Base-by-base conservation (phyloP, 352 stramenopile genomes). In the Blastocystis sp. region DNA sequence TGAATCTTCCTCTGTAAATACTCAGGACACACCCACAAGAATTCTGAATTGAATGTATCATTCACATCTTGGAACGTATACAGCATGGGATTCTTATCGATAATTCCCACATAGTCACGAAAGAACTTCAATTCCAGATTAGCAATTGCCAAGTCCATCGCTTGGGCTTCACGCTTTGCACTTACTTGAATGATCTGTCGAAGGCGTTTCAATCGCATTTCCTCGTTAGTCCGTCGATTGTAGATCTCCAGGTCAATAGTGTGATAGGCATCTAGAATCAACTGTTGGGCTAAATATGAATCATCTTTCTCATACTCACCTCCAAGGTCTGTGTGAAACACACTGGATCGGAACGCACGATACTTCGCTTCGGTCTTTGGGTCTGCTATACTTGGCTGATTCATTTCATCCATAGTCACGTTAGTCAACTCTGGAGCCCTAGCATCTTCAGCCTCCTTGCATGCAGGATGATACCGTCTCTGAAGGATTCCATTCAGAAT, bases 161-260 rank as follows among this genome's bases (percentile, higher is more conserved):
- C 46, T 43, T 83, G 21, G 5, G 71, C 63, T 29, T 83, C 71
- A 19, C 71, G 46, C 19, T 59, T 57, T 14, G 37, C 37, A 37
- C 71, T 83, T 4, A 83, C 71, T 11, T 32, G 32, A 37, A 51
- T 65, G 35, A 51, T 65, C 71, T 83, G 49, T 19, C 11, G 29
- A 42, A 83, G 56, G 21, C 71, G 46, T 42, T 83, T 83, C 51
- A 12, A 9, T 32, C 71, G 71, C 71, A 65, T 83, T 11, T 5
- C 51, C 12, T 32, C 6, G 24, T 83, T 43, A 21, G 71, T 83
- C 39, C 71, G 46, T 32, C 58, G 71, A 65, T 83, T 83, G 71
- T 65, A 83, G 5, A 42, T 35, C 5, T 57, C 58, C 9, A 24
- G 4, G 24, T 83, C 71, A 27, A 83, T 14, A 2, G n/a, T 46